phyloP scores from a whole-genome alignment of 108 stramenopile genomes.

The Cyclostephanos tholiformis region DNA sequence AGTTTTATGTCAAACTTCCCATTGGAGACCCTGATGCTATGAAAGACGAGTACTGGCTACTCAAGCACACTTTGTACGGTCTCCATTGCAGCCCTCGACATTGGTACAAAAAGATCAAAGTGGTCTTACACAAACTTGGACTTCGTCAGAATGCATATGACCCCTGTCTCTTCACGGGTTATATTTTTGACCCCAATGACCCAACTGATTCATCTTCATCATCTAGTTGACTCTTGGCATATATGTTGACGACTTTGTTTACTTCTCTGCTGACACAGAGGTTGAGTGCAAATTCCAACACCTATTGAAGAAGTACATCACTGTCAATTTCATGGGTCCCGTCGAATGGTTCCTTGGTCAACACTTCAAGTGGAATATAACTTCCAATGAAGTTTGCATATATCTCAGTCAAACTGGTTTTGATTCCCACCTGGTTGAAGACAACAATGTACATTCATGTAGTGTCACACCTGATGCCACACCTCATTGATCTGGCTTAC shows the following conservation, averaged over 20 bases:
- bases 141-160: constrained; percentile 11
- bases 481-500: too few relatives aligned
- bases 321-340: constrained; percentile 26
- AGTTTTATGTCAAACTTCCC: too few relatives aligned
- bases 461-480: constrained; percentile 16
- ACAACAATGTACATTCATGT: background rate
- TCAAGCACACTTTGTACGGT: constrained; percentile 25
- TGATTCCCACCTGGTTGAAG: constrained; percentile 14
- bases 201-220: background rate
- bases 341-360: constrained; percentile 35
- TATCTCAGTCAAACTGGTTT: constrained; percentile 39
- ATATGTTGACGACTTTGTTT: too few relatives aligned
- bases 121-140: constrained; percentile 8
- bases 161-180: background rate
- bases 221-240: constrained; percentile 4
- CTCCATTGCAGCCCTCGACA: constrained; percentile 1
- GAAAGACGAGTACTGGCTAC: constrained; percentile 11
- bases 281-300: constrained; percentile 10
- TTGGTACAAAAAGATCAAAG: too few relatives aligned
- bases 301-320: background rate
- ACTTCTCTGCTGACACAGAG: constrained; percentile 5
- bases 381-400: constrained; percentile 5
- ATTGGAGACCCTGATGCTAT: constrained; percentile 4
- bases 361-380: constrained; percentile 14
- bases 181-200: background rate